Conservation (phyloP, 2,329 filamentous ascomycete genomes). For the Alternaria panax region DNA sequence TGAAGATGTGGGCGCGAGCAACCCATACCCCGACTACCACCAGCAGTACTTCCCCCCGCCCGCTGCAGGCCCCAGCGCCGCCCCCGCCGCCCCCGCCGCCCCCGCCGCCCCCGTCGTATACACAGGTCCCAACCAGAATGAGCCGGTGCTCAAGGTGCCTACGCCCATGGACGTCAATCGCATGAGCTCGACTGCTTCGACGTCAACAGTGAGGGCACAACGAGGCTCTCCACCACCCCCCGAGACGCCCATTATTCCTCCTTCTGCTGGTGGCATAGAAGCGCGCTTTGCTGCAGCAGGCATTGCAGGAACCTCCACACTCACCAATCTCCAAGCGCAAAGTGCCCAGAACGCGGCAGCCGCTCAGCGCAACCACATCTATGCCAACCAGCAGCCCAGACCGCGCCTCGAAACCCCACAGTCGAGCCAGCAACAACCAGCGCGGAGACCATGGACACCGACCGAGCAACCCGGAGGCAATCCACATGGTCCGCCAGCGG, state of each 20-base stretch:
- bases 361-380: slow-evolving; percentile 80
- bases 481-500: slow-evolving; percentile 86
- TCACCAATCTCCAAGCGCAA: slow-evolving; percentile 76
- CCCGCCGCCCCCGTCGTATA: slow-evolving; percentile 11
- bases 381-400: slow-evolving; percentile 57
- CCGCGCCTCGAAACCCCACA: slow-evolving; percentile 59
- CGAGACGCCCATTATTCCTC: slow-evolving; percentile 83
- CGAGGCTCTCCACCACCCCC: slow-evolving; percentile 93
- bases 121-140: slow-evolving; percentile 31
- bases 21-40: slow-evolving; percentile 61
- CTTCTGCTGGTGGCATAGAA: slow-evolving; percentile 84
- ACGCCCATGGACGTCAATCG: slow-evolving; percentile 65
- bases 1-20: slow-evolving; percentile 25
- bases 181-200: slow-evolving; percentile 84
- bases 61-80: slow-evolving; percentile 4
- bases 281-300: slow-evolving; percentile 90
- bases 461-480: slow-evolving; percentile 87
- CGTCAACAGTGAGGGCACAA: slow-evolving; percentile 88
- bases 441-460: slow-evolving; percentile 85
- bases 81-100: neutral
- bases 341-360: slow-evolving; percentile 84
- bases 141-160: slow-evolving; percentile 58
- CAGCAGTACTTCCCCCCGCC: slow-evolving; percentile 69
- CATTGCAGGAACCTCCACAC: slow-evolving; percentile 83
- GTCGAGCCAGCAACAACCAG: slow-evolving; percentile 51